Evolutionary conservation across 2,329 filamentous ascomycete species (phyloP).

Genomic region (Trichoderma simmonsii): DNA sequence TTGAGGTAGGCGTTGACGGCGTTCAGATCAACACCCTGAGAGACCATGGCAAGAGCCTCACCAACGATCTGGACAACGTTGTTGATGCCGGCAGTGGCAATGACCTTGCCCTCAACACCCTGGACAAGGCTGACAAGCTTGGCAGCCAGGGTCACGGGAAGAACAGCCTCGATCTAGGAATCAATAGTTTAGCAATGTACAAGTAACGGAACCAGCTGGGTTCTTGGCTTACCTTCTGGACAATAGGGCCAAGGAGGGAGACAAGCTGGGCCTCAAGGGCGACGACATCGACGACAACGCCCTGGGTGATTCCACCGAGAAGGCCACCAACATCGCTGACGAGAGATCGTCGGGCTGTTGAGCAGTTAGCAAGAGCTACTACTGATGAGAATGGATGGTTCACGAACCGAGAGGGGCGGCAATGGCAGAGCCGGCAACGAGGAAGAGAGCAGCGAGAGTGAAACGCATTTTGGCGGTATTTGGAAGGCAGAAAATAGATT

Average conservation of each 20-base stretch:
- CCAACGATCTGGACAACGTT: constrained; percentile 24
- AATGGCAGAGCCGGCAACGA: constrained; percentile 16
- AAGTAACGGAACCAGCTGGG: background rate
- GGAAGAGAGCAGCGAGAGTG: constrained; percentile 7
- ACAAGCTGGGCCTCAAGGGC: constrained; percentile 24
- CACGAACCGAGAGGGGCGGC: constrained; percentile 10
- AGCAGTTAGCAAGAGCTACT: background rate
- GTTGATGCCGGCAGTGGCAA: background rate
- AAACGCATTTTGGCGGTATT: constrained; percentile 20
- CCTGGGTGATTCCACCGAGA: constrained; percentile 10
- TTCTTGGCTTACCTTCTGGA: constrained; percentile 20
- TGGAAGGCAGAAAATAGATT: background rate
- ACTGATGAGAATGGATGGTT: background rate
- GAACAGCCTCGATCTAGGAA: constrained; percentile 22
- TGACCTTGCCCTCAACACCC: constrained; percentile 13
- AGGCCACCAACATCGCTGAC: constrained; percentile 3
- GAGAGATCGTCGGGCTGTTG: constrained; percentile 7
- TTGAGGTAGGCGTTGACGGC: constrained; percentile 25
- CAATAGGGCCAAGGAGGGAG: constrained; percentile 19
- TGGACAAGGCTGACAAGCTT: constrained; percentile 25
- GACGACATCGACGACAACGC: constrained; percentile 18
- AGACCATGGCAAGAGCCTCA: constrained; percentile 25
- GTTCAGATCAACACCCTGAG: constrained; percentile 23
- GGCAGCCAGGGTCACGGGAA: constrained; percentile 23
- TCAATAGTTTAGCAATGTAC: background rate